Evolutionary conservation across 225 moss, liverwort and hornwort genomes (phyloP).

Genomic region (Neckera pumila): DNA sequence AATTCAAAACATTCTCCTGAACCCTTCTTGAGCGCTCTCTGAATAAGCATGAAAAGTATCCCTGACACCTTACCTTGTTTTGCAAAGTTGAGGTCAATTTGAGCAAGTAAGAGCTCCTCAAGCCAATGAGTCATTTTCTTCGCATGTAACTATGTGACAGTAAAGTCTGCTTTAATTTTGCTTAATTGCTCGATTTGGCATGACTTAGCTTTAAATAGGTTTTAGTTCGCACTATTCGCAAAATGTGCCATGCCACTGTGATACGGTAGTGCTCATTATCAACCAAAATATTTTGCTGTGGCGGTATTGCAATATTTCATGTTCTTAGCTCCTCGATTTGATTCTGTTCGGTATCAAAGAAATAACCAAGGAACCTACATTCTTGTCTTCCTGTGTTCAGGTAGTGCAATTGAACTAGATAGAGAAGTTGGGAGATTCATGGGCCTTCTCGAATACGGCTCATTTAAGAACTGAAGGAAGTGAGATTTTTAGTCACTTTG

Average conservation of each 20-base stretch:
- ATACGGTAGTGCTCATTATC: not conserved
- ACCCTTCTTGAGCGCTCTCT: not conserved
- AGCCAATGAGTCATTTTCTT: not conserved
- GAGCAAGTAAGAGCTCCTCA: not conserved
- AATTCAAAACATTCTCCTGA: not conserved
- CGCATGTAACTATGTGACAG: not conserved
- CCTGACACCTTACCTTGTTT: not conserved
- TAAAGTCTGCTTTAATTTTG: not conserved
- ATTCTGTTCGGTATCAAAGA: not conserved
- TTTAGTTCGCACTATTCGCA: not conserved
- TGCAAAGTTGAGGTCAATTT: not conserved
- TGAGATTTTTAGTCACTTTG: not conserved
- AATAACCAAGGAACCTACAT: not conserved
- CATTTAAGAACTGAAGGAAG: not conserved
- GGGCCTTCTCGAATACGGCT: not conserved
- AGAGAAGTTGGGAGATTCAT: not conserved
- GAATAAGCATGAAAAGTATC: not conserved
- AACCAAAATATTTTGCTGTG: not conserved
- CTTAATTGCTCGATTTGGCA: not conserved
- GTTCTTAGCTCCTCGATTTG: not conserved
- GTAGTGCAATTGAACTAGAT: not conserved
- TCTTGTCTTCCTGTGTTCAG: not conserved
- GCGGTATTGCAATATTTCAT: not conserved
- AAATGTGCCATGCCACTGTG: not conserved
- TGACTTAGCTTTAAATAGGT: not conserved